These are phyloP conservation scores for Wickerhamiella alocasiicola DNA, from an alignment of 805 yeast species.

Conservation along the genomic window DNA sequence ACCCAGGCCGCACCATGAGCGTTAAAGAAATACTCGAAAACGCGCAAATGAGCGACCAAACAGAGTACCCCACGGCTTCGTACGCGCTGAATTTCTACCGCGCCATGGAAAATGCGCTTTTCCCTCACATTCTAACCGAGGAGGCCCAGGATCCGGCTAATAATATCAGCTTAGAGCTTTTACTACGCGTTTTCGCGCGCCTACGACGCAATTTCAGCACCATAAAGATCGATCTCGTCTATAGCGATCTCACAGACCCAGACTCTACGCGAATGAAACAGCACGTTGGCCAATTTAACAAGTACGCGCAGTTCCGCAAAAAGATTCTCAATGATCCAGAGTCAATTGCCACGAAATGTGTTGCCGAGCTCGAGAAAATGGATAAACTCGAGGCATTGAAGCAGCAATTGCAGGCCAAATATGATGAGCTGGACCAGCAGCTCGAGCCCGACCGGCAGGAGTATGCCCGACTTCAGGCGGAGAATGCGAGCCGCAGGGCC, in stretches of 20 bases:
- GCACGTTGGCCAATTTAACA: not conserved
- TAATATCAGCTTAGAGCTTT: not conserved
- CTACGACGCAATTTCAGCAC: not conserved
- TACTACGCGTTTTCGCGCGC: too few species aligned
- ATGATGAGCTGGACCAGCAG: not conserved
- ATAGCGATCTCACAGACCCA: not conserved
- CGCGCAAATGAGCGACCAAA: not conserved
- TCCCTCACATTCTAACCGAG: not conserved
- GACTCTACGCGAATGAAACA: not conserved
- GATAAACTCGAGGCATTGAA: not conserved
- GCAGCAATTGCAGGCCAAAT: not conserved
- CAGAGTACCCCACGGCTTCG: not conserved
- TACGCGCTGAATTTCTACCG: not conserved
- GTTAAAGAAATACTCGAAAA: not conserved
- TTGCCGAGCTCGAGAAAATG: not conserved
- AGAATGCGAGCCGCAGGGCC: not conserved
- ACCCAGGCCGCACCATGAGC: too few species aligned
- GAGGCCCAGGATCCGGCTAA: not conserved
- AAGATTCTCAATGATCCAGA: not conserved
- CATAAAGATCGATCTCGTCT: not conserved
- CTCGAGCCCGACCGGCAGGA: not conserved
- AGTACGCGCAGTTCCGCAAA: conserved; percentile 1
- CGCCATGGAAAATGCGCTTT: not conserved
- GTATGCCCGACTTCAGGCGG: not conserved
- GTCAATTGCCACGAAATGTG: not conserved